A percentile compares a stretch with the other conserved stretches of the same genome.
Conservation (phyloP, 148 eudicot genomes). For the Persicaria tinctoria region DNA sequence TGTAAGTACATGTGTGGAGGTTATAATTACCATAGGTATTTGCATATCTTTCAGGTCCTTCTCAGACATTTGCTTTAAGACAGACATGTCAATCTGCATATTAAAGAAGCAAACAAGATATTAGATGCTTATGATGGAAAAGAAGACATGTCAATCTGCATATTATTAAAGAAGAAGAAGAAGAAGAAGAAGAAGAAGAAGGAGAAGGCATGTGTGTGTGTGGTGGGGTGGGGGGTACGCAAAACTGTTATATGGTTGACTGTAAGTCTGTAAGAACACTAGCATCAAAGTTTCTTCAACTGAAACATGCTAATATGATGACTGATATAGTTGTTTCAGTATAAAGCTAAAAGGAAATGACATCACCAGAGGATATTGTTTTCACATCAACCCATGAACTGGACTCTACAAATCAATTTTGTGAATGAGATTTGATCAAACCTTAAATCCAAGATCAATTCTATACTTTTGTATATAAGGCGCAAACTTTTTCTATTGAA, state of each 20-base stretch:
- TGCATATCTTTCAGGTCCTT: conserved; percentile 33
- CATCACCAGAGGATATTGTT: not conserved
- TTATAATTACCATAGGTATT: conserved; percentile 33
- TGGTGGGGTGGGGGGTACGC: not conserved
- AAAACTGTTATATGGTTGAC: not conserved
- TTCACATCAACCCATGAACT: not conserved
- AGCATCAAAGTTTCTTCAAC: not conserved
- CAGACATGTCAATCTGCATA: conserved; percentile 32
- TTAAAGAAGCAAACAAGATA: not conserved
- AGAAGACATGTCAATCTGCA: too few relatives aligned
- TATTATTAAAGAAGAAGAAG: too few relatives aligned
- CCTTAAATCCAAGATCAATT: too few relatives aligned
- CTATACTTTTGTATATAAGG: not conserved
- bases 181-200: not conserved
- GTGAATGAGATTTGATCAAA: too few relatives aligned
- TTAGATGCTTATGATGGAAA: too few relatives aligned
- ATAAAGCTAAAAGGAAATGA: not conserved
- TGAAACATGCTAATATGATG: not conserved
- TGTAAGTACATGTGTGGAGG: not conserved
- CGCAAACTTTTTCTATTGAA: not conserved
- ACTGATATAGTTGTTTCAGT: not conserved
- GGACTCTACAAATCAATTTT: too few relatives aligned
- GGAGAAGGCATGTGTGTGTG: not conserved
- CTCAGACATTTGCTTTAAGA: conserved; percentile 33
- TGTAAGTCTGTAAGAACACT: not conserved